Base-by-base conservation (phyloP, 495 filamentous ascomycete species). In the Tuber brumale region DNA sequence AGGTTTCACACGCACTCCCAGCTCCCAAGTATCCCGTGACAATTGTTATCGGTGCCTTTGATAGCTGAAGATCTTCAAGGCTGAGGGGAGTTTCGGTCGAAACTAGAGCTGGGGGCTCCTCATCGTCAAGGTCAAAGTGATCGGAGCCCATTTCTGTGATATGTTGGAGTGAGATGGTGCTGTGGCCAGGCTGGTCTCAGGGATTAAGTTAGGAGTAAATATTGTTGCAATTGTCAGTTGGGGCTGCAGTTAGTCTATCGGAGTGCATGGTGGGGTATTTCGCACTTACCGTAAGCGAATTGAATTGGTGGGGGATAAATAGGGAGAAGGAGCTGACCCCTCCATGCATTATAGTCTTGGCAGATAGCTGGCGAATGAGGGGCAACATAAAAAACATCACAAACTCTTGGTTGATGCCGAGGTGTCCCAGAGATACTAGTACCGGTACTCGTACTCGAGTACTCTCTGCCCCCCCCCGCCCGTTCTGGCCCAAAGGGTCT, bases 1-100 rank as follows among this genome's bases (percentile, higher is more conserved):
- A 69, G 51, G 48, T 37, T 76, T 51, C 23, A 69, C 31, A 79
- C 81, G 74, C 75, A 82, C 81, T 99, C 31, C 95, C 95, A 39
- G 95, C 92, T 44, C 95, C 95, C 27, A 99, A 89, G 80, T 98
- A 99, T 12, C 89, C 88, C 42, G 95, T 99, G 37, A 99, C 91
- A 72, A 99, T 93, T 3, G 96, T 97, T 76, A 99, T 95, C 48
- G 95, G 95, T 21, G 97, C 94, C 84, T 90, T 94, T 82, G 57
- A 66, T 31, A 66, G 57, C 57, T 77, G 81, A 46, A 77, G 44
- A 42, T 61, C 51, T 35, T 43, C 71, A 37, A 70, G 45, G n/a
- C 42, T 57, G 35, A n/a, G 77, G 19, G 70, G 73, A 61, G 78
- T 76, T 48, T 77, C 84, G 42, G 89, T 85, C 74, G 90, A 88